These are phyloP conservation scores for Cruciata laevipes DNA, from an alignment of 257 asterid genomes.

Conservation along the genomic window DNA sequence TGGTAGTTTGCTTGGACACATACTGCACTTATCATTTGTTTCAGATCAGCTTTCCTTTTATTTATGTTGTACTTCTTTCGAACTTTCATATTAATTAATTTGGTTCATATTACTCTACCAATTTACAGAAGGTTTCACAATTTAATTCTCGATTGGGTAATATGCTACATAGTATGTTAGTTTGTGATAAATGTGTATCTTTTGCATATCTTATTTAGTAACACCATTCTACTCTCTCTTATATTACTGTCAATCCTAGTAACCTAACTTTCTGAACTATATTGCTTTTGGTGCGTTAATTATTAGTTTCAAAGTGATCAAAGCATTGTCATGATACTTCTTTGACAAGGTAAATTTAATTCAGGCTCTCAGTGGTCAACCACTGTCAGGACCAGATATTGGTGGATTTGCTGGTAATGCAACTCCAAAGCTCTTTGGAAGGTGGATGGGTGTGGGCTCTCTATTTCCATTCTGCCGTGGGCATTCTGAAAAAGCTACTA, in stretches of 20 bases:
- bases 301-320: not conserved
- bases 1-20: conserved; percentile 43
- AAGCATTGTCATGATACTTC: not conserved
- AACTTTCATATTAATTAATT: not conserved
- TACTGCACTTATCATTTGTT: not conserved
- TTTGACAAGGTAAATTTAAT: conserved; percentile 10
- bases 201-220: not conserved
- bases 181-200: not conserved
- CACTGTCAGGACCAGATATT: conserved; percentile 92
- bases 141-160: not conserved
- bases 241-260: not conserved
- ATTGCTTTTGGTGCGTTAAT: not conserved
- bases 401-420: conserved; percentile 99
- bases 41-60: not conserved
- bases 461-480: conserved; percentile 97
- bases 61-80: not conserved
- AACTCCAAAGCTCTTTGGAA: conserved; percentile 85
- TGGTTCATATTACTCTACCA: not conserved
- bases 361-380: conserved; percentile 95
- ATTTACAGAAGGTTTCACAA: not conserved
- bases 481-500: conserved; percentile 74
- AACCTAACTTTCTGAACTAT: not conserved
- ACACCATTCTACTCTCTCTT: not conserved
- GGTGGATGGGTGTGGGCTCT: conserved; percentile 97
- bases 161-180: not conserved